A percentile compares a stretch with the other conserved stretches of the same genome.
These are phyloP conservation scores for Nicotiana otophora DNA, from an alignment of 257 asterid species.

Conservation along the genomic window DNA sequence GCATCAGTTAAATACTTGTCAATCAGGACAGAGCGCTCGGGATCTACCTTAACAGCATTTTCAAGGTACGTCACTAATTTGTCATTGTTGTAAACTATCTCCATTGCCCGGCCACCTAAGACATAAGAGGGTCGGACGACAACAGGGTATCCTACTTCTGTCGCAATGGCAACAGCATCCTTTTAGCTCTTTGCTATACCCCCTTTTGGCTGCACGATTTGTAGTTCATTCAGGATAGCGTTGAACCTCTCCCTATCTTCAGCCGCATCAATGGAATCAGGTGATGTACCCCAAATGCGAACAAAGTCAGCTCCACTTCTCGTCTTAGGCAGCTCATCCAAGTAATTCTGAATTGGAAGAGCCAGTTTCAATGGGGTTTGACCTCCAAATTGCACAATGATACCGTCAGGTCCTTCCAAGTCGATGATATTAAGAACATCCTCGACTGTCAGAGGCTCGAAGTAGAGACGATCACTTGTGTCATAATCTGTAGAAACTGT, in stretches of 20 bases:
- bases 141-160: constrained; percentile 79
- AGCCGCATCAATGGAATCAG: constrained; percentile 92
- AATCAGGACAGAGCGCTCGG: constrained; percentile 69
- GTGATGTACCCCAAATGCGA: constrained; percentile 90
- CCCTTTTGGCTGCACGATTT: constrained; percentile 88
- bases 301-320: too few relatives aligned
- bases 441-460: constrained; percentile 88
- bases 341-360: constrained; percentile 69
- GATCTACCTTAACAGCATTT: constrained; percentile 88
- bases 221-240: constrained; percentile 62
- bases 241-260: constrained; percentile 89
- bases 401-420: constrained; percentile 87
- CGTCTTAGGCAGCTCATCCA: too few relatives aligned
- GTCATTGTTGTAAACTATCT: constrained; percentile 82
- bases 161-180: constrained; percentile 82
- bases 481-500: constrained; percentile 93
- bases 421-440: constrained; percentile 82
- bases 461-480: constrained; percentile 89
- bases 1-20: constrained; percentile 79
- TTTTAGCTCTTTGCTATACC: constrained; percentile 83
- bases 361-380: constrained; percentile 84
- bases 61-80: constrained; percentile 70
- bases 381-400: constrained; percentile 93
- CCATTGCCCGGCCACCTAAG: constrained; percentile 95
- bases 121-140: constrained; percentile 93